These are phyloP conservation scores for Aquilaria agallochum DNA, from an alignment of 441 rosid genomes.

Conservation along the genomic window DNA sequence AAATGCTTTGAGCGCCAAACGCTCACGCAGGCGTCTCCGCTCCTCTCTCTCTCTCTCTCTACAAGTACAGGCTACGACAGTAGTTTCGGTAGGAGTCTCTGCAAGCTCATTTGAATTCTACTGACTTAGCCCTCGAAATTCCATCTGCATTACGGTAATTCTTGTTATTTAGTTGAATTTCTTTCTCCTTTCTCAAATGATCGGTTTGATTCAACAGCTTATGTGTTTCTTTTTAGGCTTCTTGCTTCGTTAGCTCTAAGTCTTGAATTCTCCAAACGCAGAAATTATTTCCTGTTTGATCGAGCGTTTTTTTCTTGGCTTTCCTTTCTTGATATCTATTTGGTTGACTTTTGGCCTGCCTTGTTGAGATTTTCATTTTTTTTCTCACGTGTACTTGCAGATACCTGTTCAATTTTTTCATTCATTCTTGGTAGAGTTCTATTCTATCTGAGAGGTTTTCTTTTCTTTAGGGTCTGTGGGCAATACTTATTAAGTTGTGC, in stretches of 20 bases:
- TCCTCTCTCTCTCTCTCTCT: neutral
- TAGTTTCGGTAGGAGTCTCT: conserved; percentile 5
- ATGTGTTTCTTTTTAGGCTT: neutral
- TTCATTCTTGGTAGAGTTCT: too few relatives aligned
- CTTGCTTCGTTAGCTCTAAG: neutral
- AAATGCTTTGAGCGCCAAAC: conserved; percentile 6
- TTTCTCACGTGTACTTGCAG: neutral
- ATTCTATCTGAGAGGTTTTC: too few relatives aligned
- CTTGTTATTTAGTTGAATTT: neutral
- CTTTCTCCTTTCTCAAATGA: neutral
- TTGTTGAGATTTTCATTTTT: neutral
- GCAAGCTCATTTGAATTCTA: neutral
- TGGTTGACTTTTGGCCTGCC: neutral
- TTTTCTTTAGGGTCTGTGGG: too few relatives aligned
- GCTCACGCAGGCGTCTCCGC: neutral
- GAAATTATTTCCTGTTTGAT: neutral
- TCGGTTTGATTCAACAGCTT: neutral
- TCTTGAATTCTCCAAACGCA: neutral
- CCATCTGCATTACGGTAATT: neutral
- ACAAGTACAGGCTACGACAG: too few relatives aligned
- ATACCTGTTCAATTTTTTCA: too few relatives aligned
- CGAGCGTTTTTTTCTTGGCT: neutral
- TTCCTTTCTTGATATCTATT: neutral
- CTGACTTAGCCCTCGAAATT: neutral
- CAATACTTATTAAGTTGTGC: too few relatives aligned